A percentile compares a stretch with the other conserved stretches of the same genome.
phyloP scores from a whole-genome alignment of 2,329 filamentous ascomycete species.

The Microdochium trichocladiopsis region DNA sequence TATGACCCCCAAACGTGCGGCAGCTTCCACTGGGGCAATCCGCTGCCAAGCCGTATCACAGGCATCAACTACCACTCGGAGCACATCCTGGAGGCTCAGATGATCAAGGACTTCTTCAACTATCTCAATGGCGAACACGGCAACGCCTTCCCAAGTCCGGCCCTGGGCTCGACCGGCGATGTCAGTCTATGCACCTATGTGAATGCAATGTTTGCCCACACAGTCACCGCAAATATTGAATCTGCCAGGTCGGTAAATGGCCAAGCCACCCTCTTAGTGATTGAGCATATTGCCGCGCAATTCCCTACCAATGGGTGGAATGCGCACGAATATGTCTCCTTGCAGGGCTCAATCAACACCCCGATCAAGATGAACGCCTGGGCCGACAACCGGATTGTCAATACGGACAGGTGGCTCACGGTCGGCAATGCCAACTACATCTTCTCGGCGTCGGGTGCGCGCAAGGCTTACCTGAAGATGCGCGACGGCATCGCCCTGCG shows the following conservation, averaged over 20 bases:
- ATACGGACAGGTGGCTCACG: not conserved
- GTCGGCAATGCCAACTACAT: not conserved
- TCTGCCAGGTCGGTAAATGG: not conserved
- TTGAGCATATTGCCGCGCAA: not conserved
- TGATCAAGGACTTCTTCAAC: constrained; percentile 7
- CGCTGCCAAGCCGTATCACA: constrained; percentile 2
- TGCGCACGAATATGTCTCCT: not conserved
- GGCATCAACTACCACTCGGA: constrained; percentile 6
- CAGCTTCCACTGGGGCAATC: not conserved
- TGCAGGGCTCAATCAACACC: constrained; percentile 1
- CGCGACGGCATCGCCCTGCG: not conserved
- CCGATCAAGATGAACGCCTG: constrained; percentile 1
- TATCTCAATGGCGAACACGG: not conserved
- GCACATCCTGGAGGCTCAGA: constrained; percentile 10
- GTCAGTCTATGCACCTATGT: not conserved
- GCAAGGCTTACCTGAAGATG: not conserved
- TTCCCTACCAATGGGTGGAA: constrained; percentile 1
- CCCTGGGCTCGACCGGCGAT: not conserved
- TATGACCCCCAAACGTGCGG: constrained; percentile 2
- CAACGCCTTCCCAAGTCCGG: not conserved
- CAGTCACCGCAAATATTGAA: not conserved
- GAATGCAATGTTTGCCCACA: not conserved
- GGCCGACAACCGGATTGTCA: not conserved
- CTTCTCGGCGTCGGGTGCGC: not conserved
- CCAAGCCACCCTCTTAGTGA: not conserved